Base-by-base conservation (phyloP, 306 rosid genomes). In the Senna tora region DNA sequence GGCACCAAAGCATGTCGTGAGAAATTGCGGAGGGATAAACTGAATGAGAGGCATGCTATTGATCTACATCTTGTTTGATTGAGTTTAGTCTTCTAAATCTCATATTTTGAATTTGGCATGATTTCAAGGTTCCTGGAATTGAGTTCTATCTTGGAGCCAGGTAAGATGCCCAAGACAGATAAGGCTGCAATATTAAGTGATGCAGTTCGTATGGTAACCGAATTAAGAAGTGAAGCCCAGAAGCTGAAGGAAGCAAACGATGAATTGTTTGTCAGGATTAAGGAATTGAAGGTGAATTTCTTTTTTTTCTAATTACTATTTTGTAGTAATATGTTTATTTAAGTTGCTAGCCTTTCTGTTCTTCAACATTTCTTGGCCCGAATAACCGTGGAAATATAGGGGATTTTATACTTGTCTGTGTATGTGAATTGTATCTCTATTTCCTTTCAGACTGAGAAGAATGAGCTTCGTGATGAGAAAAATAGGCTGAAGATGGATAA, bases 391-490 rank as follows among this genome's bases (percentile, higher is more conserved):
- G 2, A 22, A 32, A 69, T 28, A 45, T 43, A 7, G 55, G 12
- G 50, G 20, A 41, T 30, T 8, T 28, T 25, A 25, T 25, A 25
- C 30, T 25, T 43, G 21, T 54, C 33, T 15, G 52, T 12, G 34
- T n/a, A 10, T 38, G n/a, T 60, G 67, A 56, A 67, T 45, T 16
- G 19, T 42, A 47, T 69, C 56, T 63, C 7, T 81, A 50, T 66
- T 65, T 67, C 66, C 9, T 79, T 73, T 62, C 61, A 94, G 98
- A 87, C 83, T 25, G 98, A 94, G 88, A 94, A 94, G 90, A 94
- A 87, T 6, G 98, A 94, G 82, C 91, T 91, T 74, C 92, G 96
- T 5, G 91, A 87, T 32, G 97, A 94, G 91, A 94, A 94, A 83
- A 96, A 88, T 83, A 88, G 79, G 90, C 85, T 94, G 57, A 91